A percentile compares a stretch with the other conserved stretches of the same genome.
Evolutionary conservation across 352 stramenopile genomes (phyloP).

Genomic region (Pythium biforme): DNA sequence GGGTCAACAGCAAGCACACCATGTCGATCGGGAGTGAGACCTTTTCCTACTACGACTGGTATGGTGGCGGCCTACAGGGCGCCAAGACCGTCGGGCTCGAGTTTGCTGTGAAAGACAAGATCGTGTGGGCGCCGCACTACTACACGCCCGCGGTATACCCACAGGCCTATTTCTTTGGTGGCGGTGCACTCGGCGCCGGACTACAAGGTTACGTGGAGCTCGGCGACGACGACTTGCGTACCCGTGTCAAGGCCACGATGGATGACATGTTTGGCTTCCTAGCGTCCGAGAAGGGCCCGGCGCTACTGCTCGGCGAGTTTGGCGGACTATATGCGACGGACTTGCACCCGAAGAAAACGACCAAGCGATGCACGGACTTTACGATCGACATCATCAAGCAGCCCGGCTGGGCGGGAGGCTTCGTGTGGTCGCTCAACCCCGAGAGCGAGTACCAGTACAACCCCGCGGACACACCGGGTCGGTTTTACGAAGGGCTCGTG

Average conservation of each 20-base stretch:
- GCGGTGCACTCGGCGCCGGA: slow-evolving; percentile 28
- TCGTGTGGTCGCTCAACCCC: slow-evolving; percentile 73
- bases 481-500: slow-evolving; percentile 52
- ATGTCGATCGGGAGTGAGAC: slow-evolving; percentile 47
- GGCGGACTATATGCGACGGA: slow-evolving; percentile 60
- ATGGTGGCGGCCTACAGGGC: slow-evolving; percentile 49
- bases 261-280: slow-evolving; percentile 75
- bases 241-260: slow-evolving; percentile 47
- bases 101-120: slow-evolving; percentile 52
- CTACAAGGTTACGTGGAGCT: slow-evolving; percentile 50
- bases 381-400: slow-evolving; percentile 59
- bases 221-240: slow-evolving; percentile 38
- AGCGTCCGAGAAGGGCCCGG: slow-evolving; percentile 38
- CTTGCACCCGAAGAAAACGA: slow-evolving; percentile 55
- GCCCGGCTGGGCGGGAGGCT: slow-evolving; percentile 52
- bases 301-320: slow-evolving; percentile 67
- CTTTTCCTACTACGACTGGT: slow-evolving; percentile 70
- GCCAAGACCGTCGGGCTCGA: slow-evolving; percentile 40
- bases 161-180: slow-evolving; percentile 57
- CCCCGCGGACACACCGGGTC: slow-evolving; percentile 35
- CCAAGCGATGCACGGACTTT: slow-evolving; percentile 52
- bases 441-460: slow-evolving; percentile 73
- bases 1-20: slow-evolving; percentile 40
- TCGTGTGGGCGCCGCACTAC: slow-evolving; percentile 80
- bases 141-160: slow-evolving; percentile 66